Evolutionary conservation across 192 early-diverging fungal species (phyloP).

Genomic region (Kickxella alabastrina): DNA sequence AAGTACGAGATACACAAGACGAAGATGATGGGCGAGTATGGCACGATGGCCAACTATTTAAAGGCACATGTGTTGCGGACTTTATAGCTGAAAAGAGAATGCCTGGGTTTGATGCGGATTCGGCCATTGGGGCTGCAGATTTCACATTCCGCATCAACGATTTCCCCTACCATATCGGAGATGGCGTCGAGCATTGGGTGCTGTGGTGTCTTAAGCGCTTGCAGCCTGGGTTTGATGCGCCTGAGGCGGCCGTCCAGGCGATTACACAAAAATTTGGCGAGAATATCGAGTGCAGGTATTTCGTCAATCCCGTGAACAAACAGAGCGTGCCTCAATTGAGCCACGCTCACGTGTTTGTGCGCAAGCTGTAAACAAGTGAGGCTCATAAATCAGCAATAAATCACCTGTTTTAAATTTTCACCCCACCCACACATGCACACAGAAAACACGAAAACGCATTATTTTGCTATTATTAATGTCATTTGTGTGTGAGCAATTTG

Average conservation of each 20-base stretch:
- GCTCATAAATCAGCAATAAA: too few relatives aligned
- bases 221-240: slow-evolving; percentile 19
- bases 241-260: slow-evolving; percentile 17
- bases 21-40: slow-evolving; percentile 9
- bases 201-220: slow-evolving; percentile 41
- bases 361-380: too few relatives aligned
- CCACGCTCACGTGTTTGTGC: slow-evolving; percentile 48
- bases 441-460: too few relatives aligned
- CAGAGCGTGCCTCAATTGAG: slow-evolving; percentile 49
- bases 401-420: too few relatives aligned
- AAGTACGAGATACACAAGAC: slow-evolving; percentile 20
- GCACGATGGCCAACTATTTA: slow-evolving; percentile 34
- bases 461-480: too few relatives aligned
- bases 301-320: slow-evolving; percentile 38
- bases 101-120: slow-evolving; percentile 3
- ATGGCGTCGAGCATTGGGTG: slow-evolving; percentile 47
- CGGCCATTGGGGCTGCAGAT: slow-evolving; percentile 9
- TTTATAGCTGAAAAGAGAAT: slow-evolving; percentile 15
- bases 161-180: slow-evolving; percentile 31
- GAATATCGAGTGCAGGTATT: slow-evolving; percentile 30
- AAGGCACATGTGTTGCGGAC: slow-evolving; percentile 18
- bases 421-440: too few relatives aligned
- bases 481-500: too few relatives aligned
- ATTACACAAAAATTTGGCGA: slow-evolving; percentile 13
- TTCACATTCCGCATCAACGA: slow-evolving; percentile 36